Conservation (phyloP, 1,139 yeast species). For the Kurtzmaniella quercitrusa region DNA sequence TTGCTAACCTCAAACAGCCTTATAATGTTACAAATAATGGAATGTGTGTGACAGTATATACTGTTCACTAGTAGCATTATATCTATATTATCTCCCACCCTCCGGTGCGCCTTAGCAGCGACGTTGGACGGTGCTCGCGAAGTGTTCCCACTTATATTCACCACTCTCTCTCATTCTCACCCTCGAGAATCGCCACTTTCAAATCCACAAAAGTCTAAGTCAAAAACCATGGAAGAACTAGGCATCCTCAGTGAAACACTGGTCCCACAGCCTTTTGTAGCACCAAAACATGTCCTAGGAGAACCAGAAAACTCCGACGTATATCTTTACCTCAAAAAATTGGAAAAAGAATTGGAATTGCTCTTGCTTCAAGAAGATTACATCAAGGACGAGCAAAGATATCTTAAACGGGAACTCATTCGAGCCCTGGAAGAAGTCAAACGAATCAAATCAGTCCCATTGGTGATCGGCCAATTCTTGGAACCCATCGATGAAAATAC, state of each 20-base stretch:
- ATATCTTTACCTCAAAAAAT: conserved; percentile 76
- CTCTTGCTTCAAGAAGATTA: conserved; percentile 88
- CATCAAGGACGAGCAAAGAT: conserved; percentile 96
- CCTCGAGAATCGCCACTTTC: conserved; percentile 3
- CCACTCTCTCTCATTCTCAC: neutral
- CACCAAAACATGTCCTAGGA: conserved; percentile 13
- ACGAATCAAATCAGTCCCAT: conserved; percentile 93
- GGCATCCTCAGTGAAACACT: conserved; percentile 19
- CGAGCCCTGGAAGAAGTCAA: conserved; percentile 99
- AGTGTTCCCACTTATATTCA: too few relatives aligned
- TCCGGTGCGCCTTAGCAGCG: too few relatives aligned
- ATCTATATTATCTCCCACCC: too few relatives aligned
- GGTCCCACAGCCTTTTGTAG: conserved; percentile 9
- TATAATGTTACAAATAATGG: too few relatives aligned
- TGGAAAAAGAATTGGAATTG: conserved; percentile 85
- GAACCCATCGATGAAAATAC: conserved; percentile 97
- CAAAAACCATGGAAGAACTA: conserved; percentile 26
- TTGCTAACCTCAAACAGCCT: too few relatives aligned
- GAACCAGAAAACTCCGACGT: conserved; percentile 51
- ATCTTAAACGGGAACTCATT: conserved; percentile 85
- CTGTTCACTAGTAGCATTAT: too few relatives aligned
- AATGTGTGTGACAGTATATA: too few relatives aligned
- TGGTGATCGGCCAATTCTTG: conserved; percentile 95
- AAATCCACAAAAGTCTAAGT: neutral
- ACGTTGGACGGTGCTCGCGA: too few relatives aligned